Conservation (phyloP, 139 green algal species). For the Zygnema cylindricum region DNA sequence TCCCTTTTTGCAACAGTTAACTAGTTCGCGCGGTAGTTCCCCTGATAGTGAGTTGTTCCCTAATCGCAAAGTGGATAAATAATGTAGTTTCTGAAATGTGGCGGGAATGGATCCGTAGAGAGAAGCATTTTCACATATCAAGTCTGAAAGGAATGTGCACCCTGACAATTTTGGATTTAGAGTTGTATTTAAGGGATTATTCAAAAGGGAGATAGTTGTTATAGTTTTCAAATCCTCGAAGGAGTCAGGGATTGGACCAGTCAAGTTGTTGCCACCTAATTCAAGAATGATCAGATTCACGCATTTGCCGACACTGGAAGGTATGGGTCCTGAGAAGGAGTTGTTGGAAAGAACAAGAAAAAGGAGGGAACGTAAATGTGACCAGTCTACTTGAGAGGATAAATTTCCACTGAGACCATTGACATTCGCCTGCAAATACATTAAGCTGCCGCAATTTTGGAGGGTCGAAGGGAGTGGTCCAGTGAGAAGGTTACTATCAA, state of each 20-base stretch:
- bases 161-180: too few relatives aligned
- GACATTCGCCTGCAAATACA: too few relatives aligned
- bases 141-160: background rate
- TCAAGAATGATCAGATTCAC: background rate
- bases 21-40: conserved; percentile 15
- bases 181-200: too few relatives aligned
- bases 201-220: background rate
- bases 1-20: too few relatives aligned
- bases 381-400: too few relatives aligned
- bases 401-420: too few relatives aligned
- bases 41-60: conserved; percentile 23
- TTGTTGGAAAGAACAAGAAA: too few relatives aligned
- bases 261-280: conserved; percentile 12
- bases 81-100: background rate
- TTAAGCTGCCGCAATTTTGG: too few relatives aligned
- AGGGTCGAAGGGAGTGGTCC: too few relatives aligned
- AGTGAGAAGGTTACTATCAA: too few relatives aligned
- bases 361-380: too few relatives aligned
- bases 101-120: background rate
- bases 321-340: conserved; percentile 22
- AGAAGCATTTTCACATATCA: background rate
- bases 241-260: background rate
- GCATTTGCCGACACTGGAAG: background rate
- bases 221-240: background rate
- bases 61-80: too few relatives aligned